Conservation (phyloP, 148 eudicot species). For the Rhododendron griersonianum region DNA sequence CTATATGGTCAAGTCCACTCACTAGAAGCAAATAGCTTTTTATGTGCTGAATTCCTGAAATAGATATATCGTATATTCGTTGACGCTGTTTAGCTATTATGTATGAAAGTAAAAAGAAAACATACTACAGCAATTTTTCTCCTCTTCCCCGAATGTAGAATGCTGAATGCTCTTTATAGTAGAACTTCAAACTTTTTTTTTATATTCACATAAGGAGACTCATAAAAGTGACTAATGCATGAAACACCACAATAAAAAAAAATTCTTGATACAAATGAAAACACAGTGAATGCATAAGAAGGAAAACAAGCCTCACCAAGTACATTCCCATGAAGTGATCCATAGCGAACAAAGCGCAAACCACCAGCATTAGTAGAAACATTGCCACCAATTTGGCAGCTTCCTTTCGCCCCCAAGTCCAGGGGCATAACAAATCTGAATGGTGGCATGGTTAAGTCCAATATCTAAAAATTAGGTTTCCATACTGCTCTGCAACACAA, state of each 20-base stretch:
- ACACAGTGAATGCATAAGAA: not conserved
- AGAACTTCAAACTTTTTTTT: not conserved
- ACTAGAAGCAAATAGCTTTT: not conserved
- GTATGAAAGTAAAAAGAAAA: too few relatives aligned
- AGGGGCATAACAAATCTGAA: conserved; percentile 91
- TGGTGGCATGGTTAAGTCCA: not conserved
- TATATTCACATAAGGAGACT: not conserved
- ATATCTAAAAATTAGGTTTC: not conserved
- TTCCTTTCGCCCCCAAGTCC: conserved; percentile 99
- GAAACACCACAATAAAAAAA: not conserved
- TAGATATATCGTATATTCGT: not conserved
- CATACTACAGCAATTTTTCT: too few relatives aligned
- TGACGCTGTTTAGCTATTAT: too few relatives aligned
- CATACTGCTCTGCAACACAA: conserved; percentile 2
- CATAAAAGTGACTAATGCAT: not conserved
- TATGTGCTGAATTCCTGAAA: not conserved
- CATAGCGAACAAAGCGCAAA: conserved; percentile 86
- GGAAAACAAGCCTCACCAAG: conserved; percentile 50
- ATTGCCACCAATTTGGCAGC: conserved; percentile 99
- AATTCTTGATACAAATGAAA: not conserved
- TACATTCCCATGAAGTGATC: conserved; percentile 94
- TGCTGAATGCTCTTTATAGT: too few relatives aligned
- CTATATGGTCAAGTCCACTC: not conserved
- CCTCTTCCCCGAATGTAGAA: too few relatives aligned
- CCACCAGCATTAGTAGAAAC: conserved; percentile 99